Evolutionary conservation across 495 filamentous ascomycete genomes (phyloP).

Genomic region (Neurospora tetraspora): DNA sequence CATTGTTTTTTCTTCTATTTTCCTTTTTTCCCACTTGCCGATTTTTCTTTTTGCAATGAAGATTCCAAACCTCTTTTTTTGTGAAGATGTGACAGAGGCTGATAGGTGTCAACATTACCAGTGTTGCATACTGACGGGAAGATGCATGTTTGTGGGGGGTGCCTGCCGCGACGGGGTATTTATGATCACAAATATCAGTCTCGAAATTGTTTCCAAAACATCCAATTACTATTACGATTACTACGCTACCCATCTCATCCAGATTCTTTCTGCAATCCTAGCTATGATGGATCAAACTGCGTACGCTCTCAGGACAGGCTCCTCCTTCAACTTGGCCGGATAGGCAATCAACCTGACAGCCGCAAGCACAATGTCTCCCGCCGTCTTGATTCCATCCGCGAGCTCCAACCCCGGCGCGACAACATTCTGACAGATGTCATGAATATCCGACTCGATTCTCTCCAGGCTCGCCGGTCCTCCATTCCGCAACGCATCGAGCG

Average conservation of each 20-base stretch:
- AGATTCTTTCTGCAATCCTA: background rate
- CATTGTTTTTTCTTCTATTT: background rate
- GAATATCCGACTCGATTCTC: background rate
- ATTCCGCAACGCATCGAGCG: constrained; percentile 33
- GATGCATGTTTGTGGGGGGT: background rate
- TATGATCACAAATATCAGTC: background rate
- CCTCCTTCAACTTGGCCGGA: background rate
- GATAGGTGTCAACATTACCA: background rate
- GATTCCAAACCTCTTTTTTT: background rate
- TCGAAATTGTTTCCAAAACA: background rate
- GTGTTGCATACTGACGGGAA: background rate
- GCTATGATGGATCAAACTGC: background rate
- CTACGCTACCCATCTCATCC: background rate
- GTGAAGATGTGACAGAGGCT: background rate
- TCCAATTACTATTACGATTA: background rate
- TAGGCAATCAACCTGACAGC: background rate
- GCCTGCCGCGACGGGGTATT: background rate
- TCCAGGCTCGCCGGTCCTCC: constrained; percentile 19
- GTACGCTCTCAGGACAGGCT: background rate
- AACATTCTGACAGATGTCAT: background rate
- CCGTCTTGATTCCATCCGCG: background rate
- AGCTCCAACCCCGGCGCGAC: background rate
- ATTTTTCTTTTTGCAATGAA: background rate
- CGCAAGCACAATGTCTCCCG: background rate
- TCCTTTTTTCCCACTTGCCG: background rate